Evolutionary conservation across 2,329 filamentous ascomycete species (phyloP), one percentile per base, ranked within the genome.

Genomic region (Colletotrichum agaves): DNA sequence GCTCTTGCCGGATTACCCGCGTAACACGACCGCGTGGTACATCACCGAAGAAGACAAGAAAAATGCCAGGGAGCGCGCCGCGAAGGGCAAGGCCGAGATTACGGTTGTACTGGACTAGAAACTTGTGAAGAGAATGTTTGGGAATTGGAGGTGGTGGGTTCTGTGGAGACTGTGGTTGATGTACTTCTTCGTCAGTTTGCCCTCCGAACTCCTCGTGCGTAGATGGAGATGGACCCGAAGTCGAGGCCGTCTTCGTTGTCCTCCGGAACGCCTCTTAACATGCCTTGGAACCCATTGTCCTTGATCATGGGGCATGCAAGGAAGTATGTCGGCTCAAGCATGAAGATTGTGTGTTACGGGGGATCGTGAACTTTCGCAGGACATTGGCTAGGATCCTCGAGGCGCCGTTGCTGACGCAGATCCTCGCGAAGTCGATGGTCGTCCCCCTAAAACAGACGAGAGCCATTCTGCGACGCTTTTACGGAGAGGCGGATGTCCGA

Each of bases 371-470:
- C 39, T 91, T 91, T 77, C 91, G 88, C 57, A 97, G 80, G 4
- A 97, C 80, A 74, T 89, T 91, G 0, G 91, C 93, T 2, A 97
- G 78, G 75, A 90, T 94, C 81, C 97, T 93, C 70, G 89, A 93
- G 3, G 94, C 94, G 13, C 94, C 94, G 50, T 93, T 93, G 0
- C 91, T 93, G 75, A 97, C 90, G 75, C 90, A 91, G 61, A 97
- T 91, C 35, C 93, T 85, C 3, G 88, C 83, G 3, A 84, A 74
- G 15, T 83, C 82, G 5, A 77, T 71, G 59, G 71, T 15, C 3
- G 35, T 43, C 8, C 33, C 35, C 75, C n/a, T n/a, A 93, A 95
- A 73, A 90, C 90, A 1, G 74, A 72, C 1, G 83, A 85, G 49
- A 97, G 82, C 92, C 93, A 97, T 43, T 79, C 75, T 4, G 93